phyloP scores from a whole-genome alignment of 129 eudicot species.

The Pseudognaphalium luteoalbum region DNA sequence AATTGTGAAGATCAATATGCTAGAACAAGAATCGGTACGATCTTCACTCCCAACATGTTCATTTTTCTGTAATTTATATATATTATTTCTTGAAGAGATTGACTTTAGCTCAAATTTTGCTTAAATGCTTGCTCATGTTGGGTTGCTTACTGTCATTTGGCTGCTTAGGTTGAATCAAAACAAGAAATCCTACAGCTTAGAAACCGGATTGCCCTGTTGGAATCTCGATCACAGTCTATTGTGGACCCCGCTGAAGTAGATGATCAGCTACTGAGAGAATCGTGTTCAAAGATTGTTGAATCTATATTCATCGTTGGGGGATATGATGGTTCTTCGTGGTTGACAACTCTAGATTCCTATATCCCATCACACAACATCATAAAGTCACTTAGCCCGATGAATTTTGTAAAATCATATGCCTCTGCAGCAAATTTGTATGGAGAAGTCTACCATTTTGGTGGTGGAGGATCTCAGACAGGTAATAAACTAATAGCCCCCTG shows the following conservation, averaged over 20 bases:
- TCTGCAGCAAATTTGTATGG: slow-evolving; percentile 54
- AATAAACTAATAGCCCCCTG: slow-evolving; percentile 28
- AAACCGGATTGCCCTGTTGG: slow-evolving; percentile 23
- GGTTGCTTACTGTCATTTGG: slow-evolving; percentile 18
- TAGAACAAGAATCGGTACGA: slow-evolving; percentile 65
- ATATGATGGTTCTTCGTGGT: slow-evolving; percentile 65
- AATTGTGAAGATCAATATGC: slow-evolving; percentile 32
- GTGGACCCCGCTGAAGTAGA: slow-evolving; percentile 23
- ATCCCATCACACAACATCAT: slow-evolving; percentile 40
- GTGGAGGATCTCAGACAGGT: slow-evolving; percentile 62
- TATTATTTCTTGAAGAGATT: background rate
- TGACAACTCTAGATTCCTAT: slow-evolving; percentile 46
- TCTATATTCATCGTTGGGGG: slow-evolving; percentile 65
- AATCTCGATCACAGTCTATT: slow-evolving; percentile 21
- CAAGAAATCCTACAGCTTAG: slow-evolving; percentile 41
- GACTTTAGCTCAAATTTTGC: no score
- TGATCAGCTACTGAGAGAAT: slow-evolving; percentile 3
- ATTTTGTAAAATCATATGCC: slow-evolving; percentile 41
- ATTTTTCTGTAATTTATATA: background rate
- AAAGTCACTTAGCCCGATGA: slow-evolving; percentile 53
- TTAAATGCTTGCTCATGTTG: background rate
- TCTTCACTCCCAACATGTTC: slow-evolving; percentile 8
- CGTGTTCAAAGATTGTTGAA: slow-evolving; percentile 14
- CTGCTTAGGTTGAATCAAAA: slow-evolving; percentile 53
- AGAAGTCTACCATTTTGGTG: slow-evolving; percentile 64